phyloP scores from a whole-genome alignment of 1,284 basidiomycete species.

The Pseudozyma sp. region DNA sequence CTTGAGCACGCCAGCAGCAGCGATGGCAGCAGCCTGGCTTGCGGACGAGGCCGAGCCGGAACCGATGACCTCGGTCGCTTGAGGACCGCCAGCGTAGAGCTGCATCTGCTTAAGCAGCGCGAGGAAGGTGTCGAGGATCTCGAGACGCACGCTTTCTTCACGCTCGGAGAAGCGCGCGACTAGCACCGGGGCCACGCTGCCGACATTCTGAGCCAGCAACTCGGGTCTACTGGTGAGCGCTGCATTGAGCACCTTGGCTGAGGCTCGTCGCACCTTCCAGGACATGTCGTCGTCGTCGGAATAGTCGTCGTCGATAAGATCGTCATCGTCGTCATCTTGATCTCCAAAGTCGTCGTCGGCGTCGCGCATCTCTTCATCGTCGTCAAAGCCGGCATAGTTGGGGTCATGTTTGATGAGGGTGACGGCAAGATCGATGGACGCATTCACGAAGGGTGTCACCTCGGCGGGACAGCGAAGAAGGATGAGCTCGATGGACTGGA shows the following conservation, averaged over 20 bases:
- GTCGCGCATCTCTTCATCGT: conserved; percentile 75
- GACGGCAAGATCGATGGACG: conserved; percentile 78
- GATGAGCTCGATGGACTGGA: conserved; percentile 77
- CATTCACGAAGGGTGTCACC: conserved; percentile 78
- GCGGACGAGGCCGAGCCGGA: conserved; percentile 32
- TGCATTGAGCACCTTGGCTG: conserved; percentile 87
- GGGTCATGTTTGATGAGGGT: conserved; percentile 93
- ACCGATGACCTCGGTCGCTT: conserved; percentile 77
- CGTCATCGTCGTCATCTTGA: conserved; percentile 71
- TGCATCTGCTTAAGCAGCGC: conserved; percentile 82
- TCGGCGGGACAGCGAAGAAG: conserved; percentile 85
- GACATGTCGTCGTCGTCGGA: conserved; percentile 99
- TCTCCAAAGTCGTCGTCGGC: conserved; percentile 46
- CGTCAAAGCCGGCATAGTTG: conserved; percentile 88
- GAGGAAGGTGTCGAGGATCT: conserved; percentile 88
- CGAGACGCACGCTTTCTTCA: conserved; percentile 93
- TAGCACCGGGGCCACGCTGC: conserved; percentile 84
- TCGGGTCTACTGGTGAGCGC: conserved; percentile 89
- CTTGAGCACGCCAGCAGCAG: conserved; percentile 65
- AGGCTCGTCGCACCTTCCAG: conserved; percentile 93
- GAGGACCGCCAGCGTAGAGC: conserved; percentile 67
- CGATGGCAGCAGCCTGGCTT: conserved; percentile 35
- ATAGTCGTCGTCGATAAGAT: conserved; percentile 75
- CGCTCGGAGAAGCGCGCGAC: conserved; percentile 92
- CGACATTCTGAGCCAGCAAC: conserved; percentile 81